A percentile compares a stretch with the other conserved stretches of the same genome.
These are phyloP conservation scores for Alternaria triticimaculans DNA, from an alignment of 2,329 filamentous ascomycete genomes.

Conservation along the genomic window DNA sequence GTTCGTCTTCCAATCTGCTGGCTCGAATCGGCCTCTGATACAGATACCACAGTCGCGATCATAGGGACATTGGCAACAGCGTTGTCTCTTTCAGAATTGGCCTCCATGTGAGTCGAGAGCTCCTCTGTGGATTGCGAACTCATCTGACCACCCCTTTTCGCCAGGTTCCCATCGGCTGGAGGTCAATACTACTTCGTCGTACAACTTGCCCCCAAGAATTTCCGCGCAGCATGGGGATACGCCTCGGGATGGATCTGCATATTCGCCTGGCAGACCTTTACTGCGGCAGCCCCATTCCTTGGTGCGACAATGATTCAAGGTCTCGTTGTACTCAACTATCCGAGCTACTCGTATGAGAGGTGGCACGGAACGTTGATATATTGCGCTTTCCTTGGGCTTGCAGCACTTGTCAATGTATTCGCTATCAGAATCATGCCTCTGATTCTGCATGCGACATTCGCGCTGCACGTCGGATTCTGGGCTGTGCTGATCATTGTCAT, in stretches of 20 bases:
- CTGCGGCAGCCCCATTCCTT: slow-evolving; percentile 30
- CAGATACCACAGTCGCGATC: not conserved
- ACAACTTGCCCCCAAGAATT: slow-evolving; percentile 1
- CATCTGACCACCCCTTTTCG: not conserved
- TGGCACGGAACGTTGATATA: slow-evolving; percentile 53
- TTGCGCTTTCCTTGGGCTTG: slow-evolving; percentile 52
- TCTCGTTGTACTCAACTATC: slow-evolving; percentile 43
- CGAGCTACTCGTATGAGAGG: slow-evolving; percentile 41
- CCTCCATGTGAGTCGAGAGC: slow-evolving; percentile 5
- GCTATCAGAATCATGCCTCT: slow-evolving; percentile 49
- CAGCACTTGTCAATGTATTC: slow-evolving; percentile 53
- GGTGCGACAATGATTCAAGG: slow-evolving; percentile 29
- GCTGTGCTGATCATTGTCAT: slow-evolving; percentile 56
- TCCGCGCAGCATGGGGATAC: not conserved
- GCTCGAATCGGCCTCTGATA: not conserved
- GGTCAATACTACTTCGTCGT: slow-evolving; percentile 14
- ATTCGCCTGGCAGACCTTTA: slow-evolving; percentile 47
- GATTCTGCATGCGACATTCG: slow-evolving; percentile 31
- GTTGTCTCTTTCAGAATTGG: slow-evolving; percentile 5
- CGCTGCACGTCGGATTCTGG: slow-evolving; percentile 56
- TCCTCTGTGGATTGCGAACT: not conserved
- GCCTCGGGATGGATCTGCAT: slow-evolving; percentile 28
- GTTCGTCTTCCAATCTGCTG: not conserved
- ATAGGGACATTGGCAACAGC: slow-evolving; percentile 6
- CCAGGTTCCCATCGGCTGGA: slow-evolving; percentile 12